A percentile compares a stretch with the other conserved stretches of the same genome.
Conservation (phyloP, 306 rosid species). For the Quercus wislizeni region DNA sequence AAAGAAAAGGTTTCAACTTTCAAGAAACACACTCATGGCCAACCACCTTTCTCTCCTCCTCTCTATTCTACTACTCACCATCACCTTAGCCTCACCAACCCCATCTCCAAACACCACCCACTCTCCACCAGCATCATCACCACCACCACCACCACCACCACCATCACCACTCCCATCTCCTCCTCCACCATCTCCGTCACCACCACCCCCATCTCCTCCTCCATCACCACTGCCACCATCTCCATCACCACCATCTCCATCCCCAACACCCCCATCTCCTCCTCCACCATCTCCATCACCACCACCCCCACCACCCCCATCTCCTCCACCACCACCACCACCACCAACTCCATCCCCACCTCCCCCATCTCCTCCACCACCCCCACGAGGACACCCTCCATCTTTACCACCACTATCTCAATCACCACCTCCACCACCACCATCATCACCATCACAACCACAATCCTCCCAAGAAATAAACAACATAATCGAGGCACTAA, state of each 20-base stretch:
- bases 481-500: conserved; percentile 67
- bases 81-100: neutral
- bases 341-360: neutral
- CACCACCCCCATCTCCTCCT: neutral
- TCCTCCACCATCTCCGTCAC: neutral
- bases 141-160: neutral
- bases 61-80: neutral
- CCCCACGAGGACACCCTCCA: neutral
- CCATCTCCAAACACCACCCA: neutral
- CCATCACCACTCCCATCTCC: neutral
- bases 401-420: neutral
- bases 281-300: neutral
- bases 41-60: neutral
- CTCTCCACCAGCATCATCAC: neutral
- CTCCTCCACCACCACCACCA: neutral
- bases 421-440: neutral
- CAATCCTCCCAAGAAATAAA: conserved; percentile 31
- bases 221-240: neutral
- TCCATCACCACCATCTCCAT: neutral
- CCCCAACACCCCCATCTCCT: neutral
- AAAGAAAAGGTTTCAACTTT: neutral
- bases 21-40: neutral
- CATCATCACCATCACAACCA: neutral
- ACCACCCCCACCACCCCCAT: neutral
- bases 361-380: neutral